Conservation (phyloP, 2,329 filamentous ascomycete species). For the Ascocoryne sarcoides region DNA sequence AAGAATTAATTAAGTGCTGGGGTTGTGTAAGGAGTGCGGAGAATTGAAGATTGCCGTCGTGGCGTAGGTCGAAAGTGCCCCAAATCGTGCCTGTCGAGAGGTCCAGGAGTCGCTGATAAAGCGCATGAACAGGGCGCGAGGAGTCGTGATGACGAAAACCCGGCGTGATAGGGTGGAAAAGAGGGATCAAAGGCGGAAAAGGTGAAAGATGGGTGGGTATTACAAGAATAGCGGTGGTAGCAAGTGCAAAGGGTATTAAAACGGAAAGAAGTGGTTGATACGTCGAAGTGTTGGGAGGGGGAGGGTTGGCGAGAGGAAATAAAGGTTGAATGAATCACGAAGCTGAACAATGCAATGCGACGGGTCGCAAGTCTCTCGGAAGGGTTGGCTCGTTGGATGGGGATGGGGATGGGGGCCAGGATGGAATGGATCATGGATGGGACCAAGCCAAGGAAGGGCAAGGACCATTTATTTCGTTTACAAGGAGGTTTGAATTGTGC, state of each 20-base stretch:
- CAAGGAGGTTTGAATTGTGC: background rate
- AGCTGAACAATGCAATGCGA: no score
- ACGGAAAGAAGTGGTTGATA: slow-evolving; percentile 1
- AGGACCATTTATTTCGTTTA: background rate
- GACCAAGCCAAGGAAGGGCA: background rate
- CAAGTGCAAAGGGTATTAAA: background rate
- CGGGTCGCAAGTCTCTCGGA: background rate
- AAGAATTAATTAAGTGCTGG: slow-evolving; percentile 19
- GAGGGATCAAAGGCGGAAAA: background rate
- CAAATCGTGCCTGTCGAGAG: slow-evolving; percentile 1
- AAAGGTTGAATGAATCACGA: no score
- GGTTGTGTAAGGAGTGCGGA: slow-evolving; percentile 10
- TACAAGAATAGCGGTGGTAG: background rate
- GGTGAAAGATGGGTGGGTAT: background rate
- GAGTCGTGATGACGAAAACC: slow-evolving; percentile 8
- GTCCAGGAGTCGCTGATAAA: slow-evolving; percentile 1
- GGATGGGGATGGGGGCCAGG: background rate
- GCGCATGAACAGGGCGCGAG: slow-evolving; percentile 2
- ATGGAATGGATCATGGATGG: background rate
- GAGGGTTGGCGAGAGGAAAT: background rate
- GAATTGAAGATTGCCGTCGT: slow-evolving; percentile 21
- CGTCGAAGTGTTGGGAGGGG: background rate
- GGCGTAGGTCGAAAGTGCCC: slow-evolving; percentile 9
- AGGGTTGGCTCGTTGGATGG: background rate
- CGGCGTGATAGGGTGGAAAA: background rate